These are phyloP conservation scores for Cylindrotheca fusiformis DNA, from an alignment of 108 stramenopile species.

Conservation along the genomic window DNA sequence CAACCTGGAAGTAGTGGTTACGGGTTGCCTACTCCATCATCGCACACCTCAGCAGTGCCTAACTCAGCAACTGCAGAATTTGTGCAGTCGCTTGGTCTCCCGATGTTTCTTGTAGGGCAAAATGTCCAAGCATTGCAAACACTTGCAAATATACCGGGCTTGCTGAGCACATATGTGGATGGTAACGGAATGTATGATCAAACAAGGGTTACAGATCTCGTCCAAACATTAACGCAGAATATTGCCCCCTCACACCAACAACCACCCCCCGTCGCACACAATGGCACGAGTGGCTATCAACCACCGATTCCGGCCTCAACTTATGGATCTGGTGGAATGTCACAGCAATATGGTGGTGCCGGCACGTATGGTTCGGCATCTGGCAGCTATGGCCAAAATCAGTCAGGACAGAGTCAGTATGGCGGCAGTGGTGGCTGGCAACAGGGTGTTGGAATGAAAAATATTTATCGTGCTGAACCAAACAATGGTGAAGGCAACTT, in stretches of 20 bases:
- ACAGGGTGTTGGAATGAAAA: background rate
- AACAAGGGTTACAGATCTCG: slow-evolving; percentile 61
- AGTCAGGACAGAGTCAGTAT: slow-evolving; percentile 8
- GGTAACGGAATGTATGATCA: slow-evolving; percentile 79
- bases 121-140: slow-evolving; percentile 80
- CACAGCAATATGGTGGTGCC: slow-evolving; percentile 18
- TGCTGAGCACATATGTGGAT: slow-evolving; percentile 74
- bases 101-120: slow-evolving; percentile 73
- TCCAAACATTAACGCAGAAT: slow-evolving; percentile 69
- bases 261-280: slow-evolving; percentile 9
- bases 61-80: slow-evolving; percentile 41
- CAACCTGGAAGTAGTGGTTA: background rate
- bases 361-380: slow-evolving; percentile 18
- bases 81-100: slow-evolving; percentile 56
- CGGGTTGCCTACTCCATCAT: slow-evolving; percentile 8
- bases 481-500: slow-evolving; percentile 75
- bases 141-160: slow-evolving; percentile 63
- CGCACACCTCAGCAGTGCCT: slow-evolving; percentile 1
- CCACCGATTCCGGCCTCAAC: slow-evolving; percentile 13
- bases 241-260: slow-evolving; percentile 28
- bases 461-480: slow-evolving; percentile 46
- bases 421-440: slow-evolving; percentile 20
- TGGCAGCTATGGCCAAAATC: slow-evolving; percentile 1
- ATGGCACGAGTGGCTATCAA: slow-evolving; percentile 27
- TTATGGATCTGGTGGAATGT: slow-evolving; percentile 20